These are phyloP conservation scores for Syncephalastrum racemosum DNA, from an alignment of 371 early-diverging fungal genomes.

Conservation along the genomic window DNA sequence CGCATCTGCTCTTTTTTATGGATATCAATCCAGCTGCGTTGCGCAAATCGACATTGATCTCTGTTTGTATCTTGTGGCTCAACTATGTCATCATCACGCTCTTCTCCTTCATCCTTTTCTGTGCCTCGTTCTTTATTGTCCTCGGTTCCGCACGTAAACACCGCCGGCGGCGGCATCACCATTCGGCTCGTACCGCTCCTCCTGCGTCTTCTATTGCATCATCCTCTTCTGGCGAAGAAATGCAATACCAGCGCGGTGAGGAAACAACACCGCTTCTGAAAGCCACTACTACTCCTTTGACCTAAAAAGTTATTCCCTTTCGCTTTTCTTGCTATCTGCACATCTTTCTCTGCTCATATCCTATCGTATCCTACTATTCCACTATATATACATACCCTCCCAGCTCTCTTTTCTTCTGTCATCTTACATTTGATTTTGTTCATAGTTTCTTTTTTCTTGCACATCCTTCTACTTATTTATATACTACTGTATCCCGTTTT, in stretches of 20 bases:
- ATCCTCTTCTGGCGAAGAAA: constrained; percentile 12
- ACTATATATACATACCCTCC: constrained; percentile 8
- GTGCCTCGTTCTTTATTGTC: constrained; percentile 34
- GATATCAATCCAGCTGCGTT: constrained; percentile 13
- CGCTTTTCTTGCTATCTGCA: not conserved
- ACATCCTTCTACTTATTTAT: constrained; percentile 8
- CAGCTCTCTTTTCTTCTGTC: constrained; percentile 5
- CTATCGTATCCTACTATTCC: not conserved
- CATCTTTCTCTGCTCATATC: constrained; percentile 1
- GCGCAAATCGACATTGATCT: constrained; percentile 16
- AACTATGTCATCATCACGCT: constrained; percentile 28
- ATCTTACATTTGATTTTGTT: constrained; percentile 1
- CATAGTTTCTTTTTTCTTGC: constrained; percentile 7
- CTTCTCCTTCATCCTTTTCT: constrained; percentile 31
- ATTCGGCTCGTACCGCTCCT: not conserved
- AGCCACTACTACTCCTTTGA: constrained; percentile 9
- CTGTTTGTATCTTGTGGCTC: constrained; percentile 29
- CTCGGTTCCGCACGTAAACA: constrained; percentile 15
- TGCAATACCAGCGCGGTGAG: constrained; percentile 15
- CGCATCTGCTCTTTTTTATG: constrained; percentile 20
- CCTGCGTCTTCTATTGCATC: constrained; percentile 5
- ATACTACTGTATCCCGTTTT: constrained; percentile 3
- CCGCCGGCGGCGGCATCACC: constrained; percentile 8
- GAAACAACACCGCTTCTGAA: constrained; percentile 24
- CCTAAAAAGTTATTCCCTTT: not conserved